These are phyloP conservation scores for Talaromyces borbonicus DNA, from an alignment of 495 filamentous ascomycete species.

Conservation along the genomic window DNA sequence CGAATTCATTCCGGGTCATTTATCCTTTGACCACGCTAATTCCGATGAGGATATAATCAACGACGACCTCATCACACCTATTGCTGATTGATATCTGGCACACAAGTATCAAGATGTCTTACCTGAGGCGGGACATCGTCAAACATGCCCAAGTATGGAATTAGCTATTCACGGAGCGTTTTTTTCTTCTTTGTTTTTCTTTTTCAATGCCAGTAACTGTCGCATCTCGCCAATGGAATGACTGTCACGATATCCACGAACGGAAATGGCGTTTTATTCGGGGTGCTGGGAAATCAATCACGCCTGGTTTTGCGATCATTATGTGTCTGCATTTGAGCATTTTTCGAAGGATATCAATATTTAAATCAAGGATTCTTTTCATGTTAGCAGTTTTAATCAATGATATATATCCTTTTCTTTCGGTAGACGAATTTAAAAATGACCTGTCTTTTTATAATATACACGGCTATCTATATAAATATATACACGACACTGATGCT, in stretches of 20 bases:
- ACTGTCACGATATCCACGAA: too few species aligned
- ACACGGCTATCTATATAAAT: background rate
- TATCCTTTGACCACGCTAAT: conserved; percentile 6
- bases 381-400: background rate
- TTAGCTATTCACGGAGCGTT: too few species aligned
- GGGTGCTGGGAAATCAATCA: too few species aligned
- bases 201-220: too few species aligned
- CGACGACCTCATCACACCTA: conserved; percentile 6
- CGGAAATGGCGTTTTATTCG: too few species aligned
- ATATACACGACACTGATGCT: background rate
- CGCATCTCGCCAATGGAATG: too few species aligned
- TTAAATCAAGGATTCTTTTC: background rate
- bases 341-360: background rate
- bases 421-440: background rate
- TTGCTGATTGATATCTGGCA: conserved; percentile 3
- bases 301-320: too few species aligned
- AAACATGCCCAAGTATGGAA: too few species aligned
- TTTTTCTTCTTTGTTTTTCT: too few species aligned
- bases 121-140: too few species aligned
- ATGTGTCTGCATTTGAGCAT: too few species aligned
- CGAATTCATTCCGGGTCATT: background rate
- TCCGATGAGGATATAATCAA: conserved; percentile 7
- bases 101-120: too few species aligned
- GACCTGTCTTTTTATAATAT: background rate
- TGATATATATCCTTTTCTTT: conserved; percentile 2